These are phyloP conservation scores for Hyaloscypha bicolor DNA, from an alignment of 495 filamentous ascomycete genomes.

Conservation along the genomic window DNA sequence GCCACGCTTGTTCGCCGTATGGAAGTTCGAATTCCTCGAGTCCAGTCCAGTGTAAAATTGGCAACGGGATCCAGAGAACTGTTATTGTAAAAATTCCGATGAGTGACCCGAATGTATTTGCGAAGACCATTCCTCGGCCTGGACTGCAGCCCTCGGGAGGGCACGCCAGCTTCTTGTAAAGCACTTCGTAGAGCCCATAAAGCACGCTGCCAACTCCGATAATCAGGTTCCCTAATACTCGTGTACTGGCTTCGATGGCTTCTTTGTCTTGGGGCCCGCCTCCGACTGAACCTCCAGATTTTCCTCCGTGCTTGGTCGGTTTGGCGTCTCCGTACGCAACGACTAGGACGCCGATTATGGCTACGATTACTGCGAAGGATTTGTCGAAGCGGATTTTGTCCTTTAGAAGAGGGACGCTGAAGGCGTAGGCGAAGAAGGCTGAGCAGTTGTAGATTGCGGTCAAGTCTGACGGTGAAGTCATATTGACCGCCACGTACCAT, in stretches of 20 bases:
- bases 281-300: conserved; percentile 50
- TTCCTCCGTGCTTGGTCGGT: conserved; percentile 51
- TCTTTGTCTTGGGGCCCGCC: conserved; percentile 34
- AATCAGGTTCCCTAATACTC: conserved; percentile 82
- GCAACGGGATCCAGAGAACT: conserved; percentile 91
- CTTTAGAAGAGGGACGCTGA: conserved; percentile 84
- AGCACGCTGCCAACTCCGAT: conserved; percentile 92
- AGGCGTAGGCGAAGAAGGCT: conserved; percentile 97
- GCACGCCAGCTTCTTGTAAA: conserved; percentile 91
- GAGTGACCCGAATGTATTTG: conserved; percentile 84
- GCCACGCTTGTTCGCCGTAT: conserved; percentile 70
- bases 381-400: conserved; percentile 83
- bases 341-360: conserved; percentile 84
- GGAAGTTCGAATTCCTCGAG: conserved; percentile 84
- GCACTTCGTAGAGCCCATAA: conserved; percentile 95
- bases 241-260: conserved; percentile 44
- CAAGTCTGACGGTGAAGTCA: conserved; percentile 89
- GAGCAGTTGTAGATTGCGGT: conserved; percentile 99
- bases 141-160: conserved; percentile 86
- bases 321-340: conserved; percentile 84
- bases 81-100: conserved; percentile 83
- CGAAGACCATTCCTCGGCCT: conserved; percentile 84
- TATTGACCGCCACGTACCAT: conserved; percentile 92
- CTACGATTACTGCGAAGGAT: conserved; percentile 77
- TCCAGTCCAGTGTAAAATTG: conserved; percentile 75